phyloP scores from a whole-genome alignment of 2,329 filamentous ascomycete species.

The Onygenales sp. region DNA sequence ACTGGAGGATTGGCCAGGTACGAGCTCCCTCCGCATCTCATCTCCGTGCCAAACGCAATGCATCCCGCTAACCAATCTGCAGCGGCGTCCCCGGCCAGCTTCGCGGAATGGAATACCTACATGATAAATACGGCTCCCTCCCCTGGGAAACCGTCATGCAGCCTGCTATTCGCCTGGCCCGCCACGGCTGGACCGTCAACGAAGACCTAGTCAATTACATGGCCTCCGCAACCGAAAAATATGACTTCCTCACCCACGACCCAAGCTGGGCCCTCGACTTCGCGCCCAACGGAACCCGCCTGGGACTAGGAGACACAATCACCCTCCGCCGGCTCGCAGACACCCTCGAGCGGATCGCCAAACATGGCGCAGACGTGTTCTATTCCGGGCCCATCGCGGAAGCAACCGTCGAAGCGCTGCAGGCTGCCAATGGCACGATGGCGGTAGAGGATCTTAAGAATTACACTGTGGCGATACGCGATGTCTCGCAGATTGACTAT shows the following conservation, averaged over 20 bases:
- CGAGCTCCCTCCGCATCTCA: background rate
- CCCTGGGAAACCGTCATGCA: conserved; percentile 63
- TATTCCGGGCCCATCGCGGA: conserved; percentile 65
- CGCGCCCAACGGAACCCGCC: conserved; percentile 66
- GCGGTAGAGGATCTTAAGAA: conserved; percentile 65
- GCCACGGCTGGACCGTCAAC: conserved; percentile 63
- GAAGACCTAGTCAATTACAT: conserved; percentile 70
- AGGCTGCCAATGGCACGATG: conserved; percentile 69
- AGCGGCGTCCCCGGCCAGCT: conserved; percentile 53
- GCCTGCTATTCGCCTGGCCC: conserved; percentile 65
- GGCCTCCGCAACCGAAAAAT: conserved; percentile 39
- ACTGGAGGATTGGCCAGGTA: conserved; percentile 60
- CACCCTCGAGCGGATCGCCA: conserved; percentile 68
- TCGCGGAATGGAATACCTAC: conserved; percentile 68
- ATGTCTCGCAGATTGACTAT: conserved; percentile 55
- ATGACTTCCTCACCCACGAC: conserved; percentile 64
- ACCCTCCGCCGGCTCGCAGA: conserved; percentile 72
- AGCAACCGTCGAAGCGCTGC: conserved; percentile 61
- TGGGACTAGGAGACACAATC: conserved; percentile 67
- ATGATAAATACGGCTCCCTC: conserved; percentile 50
- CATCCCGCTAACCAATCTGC: background rate
- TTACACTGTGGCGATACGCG: conserved; percentile 60
- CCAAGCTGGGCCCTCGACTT: conserved; percentile 81
- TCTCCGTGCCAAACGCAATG: background rate
- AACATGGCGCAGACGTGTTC: conserved; percentile 62